Conservation (phyloP, 192 early-diverging fungal genomes). For the Geranomyces variabilis region DNA sequence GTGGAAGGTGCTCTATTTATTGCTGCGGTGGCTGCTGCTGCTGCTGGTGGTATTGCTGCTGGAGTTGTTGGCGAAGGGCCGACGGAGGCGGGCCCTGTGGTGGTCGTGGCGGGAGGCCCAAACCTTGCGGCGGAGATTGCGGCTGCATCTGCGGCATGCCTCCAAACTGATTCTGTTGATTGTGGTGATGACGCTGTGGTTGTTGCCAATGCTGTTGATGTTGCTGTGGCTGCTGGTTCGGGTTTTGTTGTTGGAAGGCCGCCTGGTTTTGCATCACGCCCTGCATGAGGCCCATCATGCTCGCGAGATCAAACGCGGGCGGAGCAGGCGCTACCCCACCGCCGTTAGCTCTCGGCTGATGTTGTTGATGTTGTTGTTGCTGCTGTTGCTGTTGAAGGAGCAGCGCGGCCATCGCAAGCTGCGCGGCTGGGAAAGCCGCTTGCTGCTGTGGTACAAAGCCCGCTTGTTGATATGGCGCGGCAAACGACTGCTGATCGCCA, state of each 20-base stretch:
- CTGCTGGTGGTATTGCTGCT: neutral
- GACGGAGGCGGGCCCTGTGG: neutral
- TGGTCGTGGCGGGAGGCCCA: neutral
- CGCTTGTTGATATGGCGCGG: conserved; percentile 7
- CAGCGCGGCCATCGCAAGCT: conserved; percentile 18
- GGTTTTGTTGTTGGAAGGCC: conserved; percentile 33
- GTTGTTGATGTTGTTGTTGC: neutral
- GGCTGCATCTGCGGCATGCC: too few relatives aligned
- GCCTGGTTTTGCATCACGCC: conserved; percentile 14
- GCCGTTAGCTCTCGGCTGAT: neutral
- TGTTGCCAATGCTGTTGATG: conserved; percentile 5
- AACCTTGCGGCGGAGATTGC: too few relatives aligned
- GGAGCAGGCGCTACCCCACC: neutral
- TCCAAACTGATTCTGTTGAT: too few relatives aligned
- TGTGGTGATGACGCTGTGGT: neutral
- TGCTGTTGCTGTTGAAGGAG: conserved; percentile 10
- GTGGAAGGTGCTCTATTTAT: too few relatives aligned
- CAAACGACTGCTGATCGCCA: neutral
- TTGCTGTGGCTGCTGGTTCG: conserved; percentile 28
- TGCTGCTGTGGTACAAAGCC: neutral
- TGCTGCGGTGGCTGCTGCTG: neutral
- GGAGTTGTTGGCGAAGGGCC: neutral
- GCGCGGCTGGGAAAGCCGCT: conserved; percentile 3
- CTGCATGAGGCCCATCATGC: conserved; percentile 27
- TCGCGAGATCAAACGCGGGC: conserved; percentile 10